phyloP scores from a whole-genome alignment of 768 basidiomycete species.

The Pholiota conissans region DNA sequence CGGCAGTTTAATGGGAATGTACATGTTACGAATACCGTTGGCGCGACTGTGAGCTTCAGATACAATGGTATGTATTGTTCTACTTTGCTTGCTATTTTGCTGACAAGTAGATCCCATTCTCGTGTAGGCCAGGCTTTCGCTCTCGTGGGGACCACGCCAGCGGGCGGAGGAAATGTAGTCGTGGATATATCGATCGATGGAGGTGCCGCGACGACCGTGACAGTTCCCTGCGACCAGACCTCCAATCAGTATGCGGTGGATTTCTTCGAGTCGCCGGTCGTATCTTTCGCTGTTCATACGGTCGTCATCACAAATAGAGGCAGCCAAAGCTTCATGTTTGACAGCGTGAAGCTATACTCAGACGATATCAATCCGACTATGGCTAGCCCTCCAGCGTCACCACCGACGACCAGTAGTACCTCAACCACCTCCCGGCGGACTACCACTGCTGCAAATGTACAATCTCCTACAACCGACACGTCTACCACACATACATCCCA shows the following conservation, averaged over 20 bases:
- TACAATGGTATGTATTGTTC: not conserved
- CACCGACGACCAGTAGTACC: not conserved
- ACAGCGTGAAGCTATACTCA: not conserved
- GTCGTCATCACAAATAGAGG: conserved; percentile 3
- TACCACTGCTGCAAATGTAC: not conserved
- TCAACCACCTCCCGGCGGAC: not conserved
- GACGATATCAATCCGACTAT: conserved; percentile 1
- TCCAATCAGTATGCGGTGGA: not conserved
- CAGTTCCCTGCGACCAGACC: not conserved
- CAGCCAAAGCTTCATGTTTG: not conserved
- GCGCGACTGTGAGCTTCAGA: conserved; percentile 1
- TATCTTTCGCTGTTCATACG: not conserved
- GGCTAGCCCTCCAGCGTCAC: not conserved
- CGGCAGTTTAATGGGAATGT: not conserved
- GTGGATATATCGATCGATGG: not conserved
- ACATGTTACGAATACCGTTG: not conserved
- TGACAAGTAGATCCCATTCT: not conserved
- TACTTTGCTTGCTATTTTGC: not conserved
- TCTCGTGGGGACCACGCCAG: not conserved
- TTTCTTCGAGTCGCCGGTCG: not conserved
- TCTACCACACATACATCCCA: too few relatives aligned
- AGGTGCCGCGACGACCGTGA: not conserved
- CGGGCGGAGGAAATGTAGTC: not conserved
- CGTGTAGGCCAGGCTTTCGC: not conserved
- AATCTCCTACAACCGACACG: too few relatives aligned